Base-by-base conservation (phyloP, 176 grass and related monocot genomes). In the Alopecurus myosuroides region DNA sequence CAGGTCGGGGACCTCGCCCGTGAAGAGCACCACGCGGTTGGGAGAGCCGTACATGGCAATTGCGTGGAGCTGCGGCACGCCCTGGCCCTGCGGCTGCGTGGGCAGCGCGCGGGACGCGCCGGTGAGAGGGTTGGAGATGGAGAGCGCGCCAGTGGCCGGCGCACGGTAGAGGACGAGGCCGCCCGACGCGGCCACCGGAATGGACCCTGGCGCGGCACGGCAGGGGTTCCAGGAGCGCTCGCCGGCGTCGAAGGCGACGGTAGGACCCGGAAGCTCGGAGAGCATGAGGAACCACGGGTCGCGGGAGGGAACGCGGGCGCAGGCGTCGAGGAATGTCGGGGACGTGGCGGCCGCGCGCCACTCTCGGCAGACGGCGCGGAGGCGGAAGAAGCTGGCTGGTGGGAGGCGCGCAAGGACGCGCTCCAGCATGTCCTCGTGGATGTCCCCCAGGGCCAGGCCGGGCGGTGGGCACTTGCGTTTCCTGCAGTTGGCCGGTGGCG, bases 341-440 rank as follows among this genome's bases (percentile, higher is more conserved):
- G 90, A 94, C 35, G 86, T 50, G 4, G 88, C 82, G 20, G 88
- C 88, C 6, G 90, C 80, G 74, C 69, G 82, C 87, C 92, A 98
- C 12, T 84, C 81, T 23, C 82, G 83, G 78, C 85, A 93, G 25
- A 98, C 92, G 13, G 86, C 84, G 28, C 92, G 90, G 37, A 94
- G 84, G 70, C 92, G 90, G 82, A 89, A 93, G 90, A 90, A 93
- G 81, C 70, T 84, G 29, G 92, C 74, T 26, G 92, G 86, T 37
- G 95, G 95, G 40, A 98, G 90, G 34, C 90, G 73, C 7, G 95
- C 86, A 6, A 94, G 92, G 58, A 98, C 90, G 60, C 88, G 42
- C 77, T 98, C 95, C 11, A 98, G 88, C 58, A 98, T 81, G 86
- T 98, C 95, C 75, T 94, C 86, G 76, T 94, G 86, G 55, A 98